Percentiles rank a stretch among this genome's conserved stretches.
Conservation (phyloP, 129 eudicot species). For the Flaveria bidentis region DNA sequence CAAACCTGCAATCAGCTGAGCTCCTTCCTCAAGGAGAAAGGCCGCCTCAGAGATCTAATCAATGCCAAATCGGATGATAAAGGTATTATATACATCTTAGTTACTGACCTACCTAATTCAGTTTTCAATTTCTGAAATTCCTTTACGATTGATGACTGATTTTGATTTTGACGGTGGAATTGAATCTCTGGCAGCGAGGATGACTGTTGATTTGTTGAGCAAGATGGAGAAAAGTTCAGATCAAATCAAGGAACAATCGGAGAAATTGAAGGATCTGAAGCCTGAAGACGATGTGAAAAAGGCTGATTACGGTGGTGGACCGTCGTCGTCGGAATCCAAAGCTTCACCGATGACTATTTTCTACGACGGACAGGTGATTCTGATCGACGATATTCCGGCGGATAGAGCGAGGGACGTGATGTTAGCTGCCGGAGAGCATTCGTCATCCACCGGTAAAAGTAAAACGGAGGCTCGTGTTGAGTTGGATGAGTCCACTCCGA, state of each 20-base stretch:
- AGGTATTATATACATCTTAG: neutral
- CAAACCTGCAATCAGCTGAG: constrained; percentile 59
- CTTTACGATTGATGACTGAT: neutral
- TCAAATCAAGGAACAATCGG: neutral
- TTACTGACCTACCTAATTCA: neutral
- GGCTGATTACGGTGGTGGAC: constrained; percentile 27
- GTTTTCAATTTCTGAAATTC: neutral
- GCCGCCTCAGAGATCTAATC: constrained; percentile 46
- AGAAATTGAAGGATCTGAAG: neutral
- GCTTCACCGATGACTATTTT: constrained; percentile 64
- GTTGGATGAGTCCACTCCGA: no score
- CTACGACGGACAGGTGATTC: constrained; percentile 56
- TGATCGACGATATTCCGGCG: constrained; percentile 52
- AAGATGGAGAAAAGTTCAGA: constrained; percentile 18
- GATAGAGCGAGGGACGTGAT: constrained; percentile 49
- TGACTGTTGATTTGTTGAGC: constrained; percentile 35
- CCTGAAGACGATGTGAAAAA: constrained; percentile 18
- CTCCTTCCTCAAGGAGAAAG: constrained; percentile 49
- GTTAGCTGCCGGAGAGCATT: constrained; percentile 28
- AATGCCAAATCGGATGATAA: constrained; percentile 33
- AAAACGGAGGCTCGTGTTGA: constrained; percentile 11
- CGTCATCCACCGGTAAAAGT: neutral
- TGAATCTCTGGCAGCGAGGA: constrained; percentile 17
- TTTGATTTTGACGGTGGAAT: no score
- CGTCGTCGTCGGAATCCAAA: constrained; percentile 20